These are phyloP conservation scores for Erigeron canadensis DNA, from an alignment of 129 eudicot species.

Conservation along the genomic window DNA sequence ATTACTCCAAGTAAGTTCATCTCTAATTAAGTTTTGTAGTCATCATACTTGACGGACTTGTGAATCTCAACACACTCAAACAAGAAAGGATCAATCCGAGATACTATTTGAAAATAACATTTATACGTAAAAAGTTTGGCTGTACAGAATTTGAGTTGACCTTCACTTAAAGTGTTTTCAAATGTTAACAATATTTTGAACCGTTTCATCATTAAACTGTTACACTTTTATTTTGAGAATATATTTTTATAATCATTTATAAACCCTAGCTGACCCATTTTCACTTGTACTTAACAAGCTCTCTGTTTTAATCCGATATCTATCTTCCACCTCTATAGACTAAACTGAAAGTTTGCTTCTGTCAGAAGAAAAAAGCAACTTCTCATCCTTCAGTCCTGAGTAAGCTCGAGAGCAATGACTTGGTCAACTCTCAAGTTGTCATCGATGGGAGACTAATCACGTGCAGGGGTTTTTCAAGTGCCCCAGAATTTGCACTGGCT, in stretches of 20 bases:
- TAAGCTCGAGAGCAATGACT: conserved; percentile 29
- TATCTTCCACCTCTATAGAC: background rate
- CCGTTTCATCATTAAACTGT: background rate
- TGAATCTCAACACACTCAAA: background rate
- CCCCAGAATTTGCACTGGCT: conserved; percentile 69
- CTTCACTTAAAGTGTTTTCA: background rate
- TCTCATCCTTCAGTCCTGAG: conserved; percentile 51
- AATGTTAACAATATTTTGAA: background rate
- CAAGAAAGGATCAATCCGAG: background rate
- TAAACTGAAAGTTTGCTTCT: background rate
- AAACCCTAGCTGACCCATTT: no score
- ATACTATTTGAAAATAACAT: background rate
- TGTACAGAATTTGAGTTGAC: background rate
- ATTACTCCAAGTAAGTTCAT: conserved; percentile 58
- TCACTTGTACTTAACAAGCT: no score
- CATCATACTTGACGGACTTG: background rate
- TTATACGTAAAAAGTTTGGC: background rate
- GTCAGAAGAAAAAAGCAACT: conserved; percentile 60
- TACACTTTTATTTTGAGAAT: no score
- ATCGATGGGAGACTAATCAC: conserved; percentile 82
- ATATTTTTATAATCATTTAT: no score
- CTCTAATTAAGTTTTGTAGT: background rate
- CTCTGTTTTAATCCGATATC: background rate
- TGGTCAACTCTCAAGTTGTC: conserved; percentile 55
- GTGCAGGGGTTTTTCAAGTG: conserved; percentile 58